A percentile compares a stretch with the other conserved stretches of the same genome.
phyloP scores from a whole-genome alignment of 345 rosid genomes.

The Camelina neglecta region DNA sequence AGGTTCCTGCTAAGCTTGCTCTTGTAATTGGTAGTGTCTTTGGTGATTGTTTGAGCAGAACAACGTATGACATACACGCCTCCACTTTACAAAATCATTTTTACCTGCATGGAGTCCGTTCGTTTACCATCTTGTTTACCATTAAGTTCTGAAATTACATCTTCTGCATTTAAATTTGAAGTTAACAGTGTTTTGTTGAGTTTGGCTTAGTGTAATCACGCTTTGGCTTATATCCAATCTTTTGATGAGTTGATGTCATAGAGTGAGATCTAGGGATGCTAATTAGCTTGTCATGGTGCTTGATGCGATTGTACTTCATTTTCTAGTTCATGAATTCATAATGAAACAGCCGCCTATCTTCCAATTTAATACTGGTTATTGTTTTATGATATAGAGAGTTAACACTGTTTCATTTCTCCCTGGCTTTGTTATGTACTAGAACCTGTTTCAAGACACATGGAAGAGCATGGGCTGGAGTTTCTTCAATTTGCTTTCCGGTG shows the following conservation, averaged over 20 bases:
- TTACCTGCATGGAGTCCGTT: background rate
- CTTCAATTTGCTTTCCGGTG: conserved; percentile 98
- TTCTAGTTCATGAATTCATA: conserved; percentile 17
- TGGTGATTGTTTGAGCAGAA: conserved; percentile 21
- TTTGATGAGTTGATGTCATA: conserved; percentile 9
- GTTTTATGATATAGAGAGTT: conserved; percentile 15
- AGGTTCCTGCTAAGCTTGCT: conserved; percentile 29
- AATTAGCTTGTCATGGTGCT: conserved; percentile 4
- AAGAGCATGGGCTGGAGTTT: conserved; percentile 97
- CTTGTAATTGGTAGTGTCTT: conserved; percentile 1
- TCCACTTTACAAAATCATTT: background rate
- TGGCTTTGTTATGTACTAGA: conserved; percentile 54
- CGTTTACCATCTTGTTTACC: background rate
- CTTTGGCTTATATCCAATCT: background rate
- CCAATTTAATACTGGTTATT: background rate
- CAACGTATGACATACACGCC: conserved; percentile 3
- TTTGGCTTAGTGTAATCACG: background rate
- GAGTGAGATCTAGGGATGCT: conserved; percentile 1
- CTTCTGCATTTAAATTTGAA: conserved; percentile 23
- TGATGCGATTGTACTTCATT: conserved; percentile 10
- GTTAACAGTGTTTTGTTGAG: conserved; percentile 12
- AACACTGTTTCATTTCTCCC: conserved; percentile 16
- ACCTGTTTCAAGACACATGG: conserved; percentile 95
- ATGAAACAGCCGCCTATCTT: background rate
- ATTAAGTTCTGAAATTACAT: background rate